phyloP scores from a whole-genome alignment of 2,329 filamentous ascomycete genomes.

The Epicoccum sorghinum region DNA sequence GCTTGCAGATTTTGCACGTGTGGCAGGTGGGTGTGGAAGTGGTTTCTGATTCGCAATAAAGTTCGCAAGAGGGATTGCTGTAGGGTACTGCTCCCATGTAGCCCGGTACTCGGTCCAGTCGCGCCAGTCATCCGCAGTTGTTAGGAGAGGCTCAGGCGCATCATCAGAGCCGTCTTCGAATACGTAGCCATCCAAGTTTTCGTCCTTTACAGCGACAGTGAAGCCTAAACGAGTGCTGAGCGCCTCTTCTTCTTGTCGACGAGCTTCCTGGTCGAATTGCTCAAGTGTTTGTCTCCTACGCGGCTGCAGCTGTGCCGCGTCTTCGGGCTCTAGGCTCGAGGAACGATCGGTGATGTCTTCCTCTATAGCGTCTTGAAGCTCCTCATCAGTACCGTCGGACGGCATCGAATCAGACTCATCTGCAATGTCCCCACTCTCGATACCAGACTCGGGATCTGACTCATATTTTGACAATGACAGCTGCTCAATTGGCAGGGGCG shows the following conservation, averaged over 20 bases:
- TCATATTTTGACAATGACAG: slow-evolving; percentile 22
- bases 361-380: neutral
- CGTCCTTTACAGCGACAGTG: slow-evolving; percentile 20
- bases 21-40: neutral
- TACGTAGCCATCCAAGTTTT: slow-evolving; percentile 30
- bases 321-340: slow-evolving; percentile 4
- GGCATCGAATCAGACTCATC: neutral
- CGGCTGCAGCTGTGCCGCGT: neutral
- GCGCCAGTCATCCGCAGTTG: slow-evolving; percentile 56
- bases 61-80: slow-evolving; percentile 20
- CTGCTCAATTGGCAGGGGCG: slow-evolving; percentile 33
- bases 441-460: slow-evolving; percentile 19
- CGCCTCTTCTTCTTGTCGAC: slow-evolving; percentile 52
- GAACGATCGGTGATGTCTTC: slow-evolving; percentile 10
- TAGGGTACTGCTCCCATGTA: slow-evolving; percentile 55
- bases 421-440: neutral
- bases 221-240: slow-evolving; percentile 54
- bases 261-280: slow-evolving; percentile 54
- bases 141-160: slow-evolving; percentile 33
- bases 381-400: slow-evolving; percentile 4
- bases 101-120: slow-evolving; percentile 52
- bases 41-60: slow-evolving; percentile 31
- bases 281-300: slow-evolving; percentile 37
- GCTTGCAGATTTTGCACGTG: neutral
- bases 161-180: slow-evolving; percentile 20